Evolutionary conservation across 768 basidiomycete genomes (phyloP).

Genomic region (Guyanaporus albipodus): DNA sequence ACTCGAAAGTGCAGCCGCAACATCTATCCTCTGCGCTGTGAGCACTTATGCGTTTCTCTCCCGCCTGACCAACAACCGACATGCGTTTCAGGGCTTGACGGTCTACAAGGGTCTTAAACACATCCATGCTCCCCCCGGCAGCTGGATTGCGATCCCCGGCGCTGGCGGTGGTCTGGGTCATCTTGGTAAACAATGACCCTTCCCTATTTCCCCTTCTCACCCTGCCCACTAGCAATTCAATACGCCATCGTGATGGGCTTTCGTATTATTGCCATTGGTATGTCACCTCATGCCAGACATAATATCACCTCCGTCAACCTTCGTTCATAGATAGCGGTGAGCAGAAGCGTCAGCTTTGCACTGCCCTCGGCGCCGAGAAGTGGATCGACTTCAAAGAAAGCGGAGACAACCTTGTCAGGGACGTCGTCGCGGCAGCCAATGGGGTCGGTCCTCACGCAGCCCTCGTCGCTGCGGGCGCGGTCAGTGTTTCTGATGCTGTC

Average conservation of each 20-base stretch:
- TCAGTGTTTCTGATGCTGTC: too few species aligned
- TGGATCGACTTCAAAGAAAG: conserved; percentile 45
- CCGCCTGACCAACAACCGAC: background rate
- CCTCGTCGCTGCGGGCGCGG: conserved; percentile 21
- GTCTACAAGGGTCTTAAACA: conserved; percentile 45
- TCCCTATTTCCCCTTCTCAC: background rate
- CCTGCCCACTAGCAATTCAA: conserved; percentile 42
- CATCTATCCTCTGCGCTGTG: conserved; percentile 43
- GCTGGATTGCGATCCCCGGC: conserved; percentile 40
- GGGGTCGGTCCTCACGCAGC: conserved; percentile 44
- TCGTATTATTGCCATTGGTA: conserved; percentile 42
- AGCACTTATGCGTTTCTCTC: background rate
- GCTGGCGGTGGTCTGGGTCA: conserved; percentile 43
- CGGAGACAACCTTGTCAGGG: conserved; percentile 34
- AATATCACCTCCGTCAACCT: too few species aligned
- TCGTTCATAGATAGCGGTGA: conserved; percentile 38
- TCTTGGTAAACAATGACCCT: conserved; percentile 23
- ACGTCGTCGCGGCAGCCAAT: conserved; percentile 36
- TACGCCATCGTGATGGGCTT: conserved; percentile 43
- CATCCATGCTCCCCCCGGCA: conserved; percentile 32
- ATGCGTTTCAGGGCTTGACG: conserved; percentile 33
- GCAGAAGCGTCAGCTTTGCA: conserved; percentile 36
- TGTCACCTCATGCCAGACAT: background rate
- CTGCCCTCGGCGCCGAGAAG: conserved; percentile 39
- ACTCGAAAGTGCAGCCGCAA: conserved; percentile 38